These are phyloP conservation scores for Senecio squalidus DNA, from an alignment of 140 eudicot species.

Conservation along the genomic window DNA sequence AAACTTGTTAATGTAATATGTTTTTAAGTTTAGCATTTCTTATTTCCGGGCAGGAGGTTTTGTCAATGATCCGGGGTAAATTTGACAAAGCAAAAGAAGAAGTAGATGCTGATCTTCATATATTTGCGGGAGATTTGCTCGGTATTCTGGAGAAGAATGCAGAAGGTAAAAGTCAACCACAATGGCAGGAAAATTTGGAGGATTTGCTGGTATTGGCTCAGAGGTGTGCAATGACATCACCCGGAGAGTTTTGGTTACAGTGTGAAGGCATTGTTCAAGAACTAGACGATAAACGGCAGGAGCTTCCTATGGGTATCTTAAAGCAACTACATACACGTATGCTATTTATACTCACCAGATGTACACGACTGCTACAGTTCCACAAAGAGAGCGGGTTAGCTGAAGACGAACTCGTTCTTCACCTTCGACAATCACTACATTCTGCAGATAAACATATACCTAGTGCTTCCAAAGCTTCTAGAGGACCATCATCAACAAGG, in stretches of 20 bases:
- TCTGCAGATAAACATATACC: constrained; percentile 56
- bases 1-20: no score
- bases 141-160: constrained; percentile 82
- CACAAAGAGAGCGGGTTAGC: constrained; percentile 96
- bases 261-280: constrained; percentile 99
- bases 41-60: constrained; percentile 72
- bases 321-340: constrained; percentile 97
- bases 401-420: constrained; percentile 78
- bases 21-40: no score
- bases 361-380: constrained; percentile 86
- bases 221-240: constrained; percentile 86
- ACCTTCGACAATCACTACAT: constrained; percentile 82
- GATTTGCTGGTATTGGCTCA: constrained; percentile 83
- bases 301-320: constrained; percentile 80
- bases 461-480: constrained; percentile 31
- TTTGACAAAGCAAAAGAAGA: constrained; percentile 99
- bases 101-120: constrained; percentile 88
- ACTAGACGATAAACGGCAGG: constrained; percentile 91
- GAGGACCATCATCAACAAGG: constrained; percentile 29
- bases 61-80: constrained; percentile 71
- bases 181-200: constrained; percentile 93
- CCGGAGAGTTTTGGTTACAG: constrained; percentile 97
- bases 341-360: constrained; percentile 97
- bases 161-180: constrained; percentile 83
- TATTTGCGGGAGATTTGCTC: constrained; percentile 85